Evolutionary conservation across 345 rosid species (phyloP).

Genomic region (Excoecaria agallocha): DNA sequence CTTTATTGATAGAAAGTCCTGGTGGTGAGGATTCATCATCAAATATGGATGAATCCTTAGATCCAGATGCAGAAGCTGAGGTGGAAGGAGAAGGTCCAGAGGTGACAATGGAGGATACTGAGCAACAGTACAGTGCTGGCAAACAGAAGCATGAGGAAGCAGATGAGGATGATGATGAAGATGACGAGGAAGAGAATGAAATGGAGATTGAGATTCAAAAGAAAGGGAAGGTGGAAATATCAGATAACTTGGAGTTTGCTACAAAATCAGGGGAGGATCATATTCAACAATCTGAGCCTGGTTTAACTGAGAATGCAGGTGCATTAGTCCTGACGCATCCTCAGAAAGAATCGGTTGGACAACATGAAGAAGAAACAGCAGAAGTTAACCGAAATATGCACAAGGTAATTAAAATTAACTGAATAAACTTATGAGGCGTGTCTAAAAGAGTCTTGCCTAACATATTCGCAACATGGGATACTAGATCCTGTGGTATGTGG

Average conservation of each 20-base stretch:
- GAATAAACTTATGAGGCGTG: not conserved
- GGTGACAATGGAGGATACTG: slow-evolving; percentile 38
- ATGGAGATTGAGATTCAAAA: slow-evolving; percentile 43
- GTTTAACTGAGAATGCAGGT: slow-evolving; percentile 32
- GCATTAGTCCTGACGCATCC: slow-evolving; percentile 31
- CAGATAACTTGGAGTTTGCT: slow-evolving; percentile 37
- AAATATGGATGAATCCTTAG: slow-evolving; percentile 65
- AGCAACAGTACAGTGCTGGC: slow-evolving; percentile 41
- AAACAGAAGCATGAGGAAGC: slow-evolving; percentile 37
- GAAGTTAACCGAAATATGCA: slow-evolving; percentile 41
- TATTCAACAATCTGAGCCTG: slow-evolving; percentile 41
- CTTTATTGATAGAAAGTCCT: slow-evolving; percentile 60
- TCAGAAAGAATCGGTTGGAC: slow-evolving; percentile 30
- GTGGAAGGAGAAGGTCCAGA: slow-evolving; percentile 49
- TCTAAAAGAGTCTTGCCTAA: not conserved
- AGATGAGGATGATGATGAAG: slow-evolving; percentile 30
- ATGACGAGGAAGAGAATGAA: slow-evolving; percentile 39
- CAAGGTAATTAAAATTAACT: slow-evolving; percentile 43
- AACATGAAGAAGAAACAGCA: slow-evolving; percentile 45
- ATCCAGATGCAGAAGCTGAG: slow-evolving; percentile 56
- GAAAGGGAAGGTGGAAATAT: slow-evolving; percentile 35
- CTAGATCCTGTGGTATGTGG: not conserved
- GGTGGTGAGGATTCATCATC: slow-evolving; percentile 66
- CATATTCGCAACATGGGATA: not conserved
- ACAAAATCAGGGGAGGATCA: slow-evolving; percentile 43